Conservation (phyloP, 2,329 filamentous ascomycete genomes). For the Ilyonectria mors-panacis region DNA sequence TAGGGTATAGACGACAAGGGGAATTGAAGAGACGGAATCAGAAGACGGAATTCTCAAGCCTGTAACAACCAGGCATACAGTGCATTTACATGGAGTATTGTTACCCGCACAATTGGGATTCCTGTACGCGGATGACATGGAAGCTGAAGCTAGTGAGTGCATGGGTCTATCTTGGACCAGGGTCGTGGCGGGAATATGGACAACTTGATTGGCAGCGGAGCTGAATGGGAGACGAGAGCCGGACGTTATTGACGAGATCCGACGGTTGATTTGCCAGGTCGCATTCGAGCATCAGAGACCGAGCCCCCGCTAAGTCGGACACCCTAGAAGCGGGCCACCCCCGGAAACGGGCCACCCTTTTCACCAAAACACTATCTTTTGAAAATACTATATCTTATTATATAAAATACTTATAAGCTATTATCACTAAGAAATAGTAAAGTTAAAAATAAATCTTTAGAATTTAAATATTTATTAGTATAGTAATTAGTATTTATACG, state of each 20-base stretch:
- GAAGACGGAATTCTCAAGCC: neutral
- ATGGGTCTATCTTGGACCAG: neutral
- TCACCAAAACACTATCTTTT: too few species aligned
- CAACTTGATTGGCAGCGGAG: neutral
- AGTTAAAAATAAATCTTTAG: too few species aligned
- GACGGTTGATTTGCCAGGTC: neutral
- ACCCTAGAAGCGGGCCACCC: too few species aligned
- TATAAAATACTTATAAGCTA: too few species aligned
- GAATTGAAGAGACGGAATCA: conserved; percentile 2
- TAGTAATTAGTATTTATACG: too few species aligned
- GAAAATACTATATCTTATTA: too few species aligned
- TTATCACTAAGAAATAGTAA: too few species aligned
- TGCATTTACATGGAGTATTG: neutral
- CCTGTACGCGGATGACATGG: neutral
- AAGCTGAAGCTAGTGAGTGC: neutral
- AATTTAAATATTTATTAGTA: too few species aligned
- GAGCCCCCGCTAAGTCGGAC: neutral
- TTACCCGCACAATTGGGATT: neutral
- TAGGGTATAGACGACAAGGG: conserved; percentile 11
- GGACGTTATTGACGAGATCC: neutral
- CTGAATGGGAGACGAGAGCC: too few species aligned
- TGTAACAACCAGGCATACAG: neutral
- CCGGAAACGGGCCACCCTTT: too few species aligned
- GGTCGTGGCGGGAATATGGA: neutral
- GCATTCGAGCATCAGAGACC: neutral